Evolutionary conservation across 257 asterid genomes (phyloP), one percentile per base, ranked within the genome.

Genomic region (Asclepias syriaca): DNA sequence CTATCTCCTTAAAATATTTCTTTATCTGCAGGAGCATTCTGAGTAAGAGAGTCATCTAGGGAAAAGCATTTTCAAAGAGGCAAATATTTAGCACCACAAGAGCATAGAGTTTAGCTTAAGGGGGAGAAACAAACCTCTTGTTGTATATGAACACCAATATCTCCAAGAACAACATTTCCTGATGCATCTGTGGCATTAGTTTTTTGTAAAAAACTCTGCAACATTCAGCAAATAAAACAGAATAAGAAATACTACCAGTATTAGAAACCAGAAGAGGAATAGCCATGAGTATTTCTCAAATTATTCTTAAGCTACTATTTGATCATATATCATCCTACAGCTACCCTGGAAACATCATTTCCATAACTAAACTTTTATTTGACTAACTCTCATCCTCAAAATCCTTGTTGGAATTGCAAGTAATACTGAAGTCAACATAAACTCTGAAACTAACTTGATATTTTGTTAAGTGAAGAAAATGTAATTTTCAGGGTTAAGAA

Each of bases 151-250:
- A 80, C 92, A 65, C 98, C 98, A 60, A 93, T 79, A 86, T 93
- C 98, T 77, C 98, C 96, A 40, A 93, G 80, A 69, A 93, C 78
- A 43, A 70, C 72, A 78, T 93, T 93, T 54, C 98, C 97, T 34
- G 96, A 91, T 78, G 97, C 98, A 82, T 93, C 98, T 68, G 70
- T 89, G 58, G 96, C 96, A 82, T 89, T 85, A 54, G 92, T 88
- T 87, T 87, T 89, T 79, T 78, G 79, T 70, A 93, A 86, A 77
- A 87, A 83, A 81, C 82, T 82, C 97, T 93, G 96, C 74, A 83
- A 72, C 46, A 34, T 71, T 73, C 64, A 76, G 34, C 22, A 61
- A 45, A 49, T 40, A 54, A 72, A 43, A 24, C 15, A 27, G n/a
- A 50, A 1, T 53, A 60, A 43, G 34, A 66, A 50, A 50, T 13